These are phyloP conservation scores for Adenanthera pavonina DNA, from an alignment of 306 rosid species.

Conservation along the genomic window DNA sequence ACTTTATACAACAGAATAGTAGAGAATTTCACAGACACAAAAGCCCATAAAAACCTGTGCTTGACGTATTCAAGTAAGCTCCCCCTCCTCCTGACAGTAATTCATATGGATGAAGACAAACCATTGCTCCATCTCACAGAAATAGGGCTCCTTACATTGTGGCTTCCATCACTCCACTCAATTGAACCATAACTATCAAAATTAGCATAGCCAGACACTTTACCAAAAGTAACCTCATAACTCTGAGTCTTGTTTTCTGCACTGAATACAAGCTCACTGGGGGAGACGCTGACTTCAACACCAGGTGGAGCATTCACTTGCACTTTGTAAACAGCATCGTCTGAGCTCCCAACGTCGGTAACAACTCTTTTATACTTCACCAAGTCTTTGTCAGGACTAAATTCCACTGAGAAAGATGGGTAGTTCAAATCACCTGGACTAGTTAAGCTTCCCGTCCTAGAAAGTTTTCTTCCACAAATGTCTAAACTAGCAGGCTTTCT, in stretches of 20 bases:
- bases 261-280: slow-evolving; percentile 64
- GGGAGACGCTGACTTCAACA: slow-evolving; percentile 64
- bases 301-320: slow-evolving; percentile 66
- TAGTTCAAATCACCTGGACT: slow-evolving; percentile 87
- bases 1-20: slow-evolving; percentile 35
- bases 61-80: slow-evolving; percentile 28
- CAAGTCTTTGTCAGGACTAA: slow-evolving; percentile 27
- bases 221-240: slow-evolving; percentile 62
- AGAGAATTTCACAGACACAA: slow-evolving; percentile 37
- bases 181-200: slow-evolving; percentile 70
- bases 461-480: slow-evolving; percentile 47
- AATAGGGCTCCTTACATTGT: slow-evolving; percentile 76
- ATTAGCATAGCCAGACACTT: slow-evolving; percentile 38
- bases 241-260: slow-evolving; percentile 52
- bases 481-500: slow-evolving; percentile 51
- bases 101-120: slow-evolving; percentile 60
- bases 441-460: slow-evolving; percentile 39
- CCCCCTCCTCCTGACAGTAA: not conserved
- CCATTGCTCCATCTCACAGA: slow-evolving; percentile 60
- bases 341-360: slow-evolving; percentile 69
- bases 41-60: slow-evolving; percentile 34
- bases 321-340: slow-evolving; percentile 72
- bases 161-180: slow-evolving; percentile 82
- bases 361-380: slow-evolving; percentile 70
- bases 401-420: slow-evolving; percentile 77